phyloP scores from a whole-genome alignment of 441 rosid genomes.

The Gossypium trilobum region DNA sequence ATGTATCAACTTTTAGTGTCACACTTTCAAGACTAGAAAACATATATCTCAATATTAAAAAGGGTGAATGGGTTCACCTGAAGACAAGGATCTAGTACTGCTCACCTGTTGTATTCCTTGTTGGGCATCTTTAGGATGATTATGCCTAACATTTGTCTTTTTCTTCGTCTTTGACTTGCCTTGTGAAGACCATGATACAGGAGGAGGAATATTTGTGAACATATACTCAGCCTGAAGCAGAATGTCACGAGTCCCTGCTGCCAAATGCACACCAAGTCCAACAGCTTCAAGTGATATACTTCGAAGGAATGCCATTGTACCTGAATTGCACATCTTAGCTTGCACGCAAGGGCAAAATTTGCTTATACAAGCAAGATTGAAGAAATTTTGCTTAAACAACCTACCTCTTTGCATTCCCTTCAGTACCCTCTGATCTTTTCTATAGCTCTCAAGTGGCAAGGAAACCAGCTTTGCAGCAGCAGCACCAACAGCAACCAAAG shows the following conservation, averaged over 20 bases:
- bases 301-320: constrained; percentile 81
- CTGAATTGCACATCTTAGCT: constrained; percentile 32
- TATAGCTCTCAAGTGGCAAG: constrained; percentile 81
- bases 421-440: constrained; percentile 72
- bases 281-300: constrained; percentile 92
- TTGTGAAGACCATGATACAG: constrained; percentile 41
- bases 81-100: constrained; percentile 4
- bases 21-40: not conserved
- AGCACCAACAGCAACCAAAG: constrained; percentile 68
- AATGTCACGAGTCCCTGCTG: constrained; percentile 83
- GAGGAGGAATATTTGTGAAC: constrained; percentile 45
- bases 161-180: constrained; percentile 22
- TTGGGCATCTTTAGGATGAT: constrained; percentile 82
- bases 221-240: constrained; percentile 71
- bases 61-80: not conserved
- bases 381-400: constrained; percentile 11
- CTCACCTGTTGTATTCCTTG: constrained; percentile 88
- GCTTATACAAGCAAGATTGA: not conserved
- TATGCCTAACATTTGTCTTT: constrained; percentile 55
- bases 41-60: not conserved
- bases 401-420: constrained; percentile 97
- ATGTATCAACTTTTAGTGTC: not conserved
- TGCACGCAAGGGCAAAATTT: not conserved
- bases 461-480: constrained; percentile 85
- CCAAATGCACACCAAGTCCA: constrained; percentile 92